A percentile compares a stretch with the other conserved stretches of the same genome.
Evolutionary conservation across 768 basidiomycete species (phyloP).

Genomic region (Coprinopsis cinerea): DNA sequence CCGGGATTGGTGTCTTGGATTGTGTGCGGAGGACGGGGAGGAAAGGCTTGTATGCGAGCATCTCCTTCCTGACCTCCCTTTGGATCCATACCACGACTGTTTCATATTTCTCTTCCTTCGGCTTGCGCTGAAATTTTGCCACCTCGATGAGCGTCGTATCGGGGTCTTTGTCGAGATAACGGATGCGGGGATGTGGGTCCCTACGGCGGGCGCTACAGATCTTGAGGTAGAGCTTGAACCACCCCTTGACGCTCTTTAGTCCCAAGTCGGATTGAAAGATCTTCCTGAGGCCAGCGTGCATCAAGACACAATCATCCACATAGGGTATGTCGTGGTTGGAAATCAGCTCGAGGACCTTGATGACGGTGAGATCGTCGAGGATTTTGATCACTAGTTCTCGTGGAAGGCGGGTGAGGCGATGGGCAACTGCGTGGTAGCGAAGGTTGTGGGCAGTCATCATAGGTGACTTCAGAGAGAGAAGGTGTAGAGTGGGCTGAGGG

Average conservation of each 20-base stretch:
- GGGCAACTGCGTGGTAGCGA: slow-evolving; percentile 15
- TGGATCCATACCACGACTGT: slow-evolving; percentile 8
- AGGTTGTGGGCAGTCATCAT: not conserved
- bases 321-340: slow-evolving; percentile 19
- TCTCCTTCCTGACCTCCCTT: slow-evolving; percentile 11
- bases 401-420: slow-evolving; percentile 17
- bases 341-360: slow-evolving; percentile 20
- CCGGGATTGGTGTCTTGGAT: slow-evolving; percentile 7
- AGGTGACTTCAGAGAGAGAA: too few species aligned
- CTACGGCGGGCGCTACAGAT: slow-evolving; percentile 9
- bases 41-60: slow-evolving; percentile 14
- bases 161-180: slow-evolving; percentile 9
- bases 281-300: slow-evolving; percentile 15
- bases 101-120: not conserved
- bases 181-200: slow-evolving; percentile 10
- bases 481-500: too few species aligned
- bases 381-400: slow-evolving; percentile 24
- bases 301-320: slow-evolving; percentile 18
- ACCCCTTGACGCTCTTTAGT: slow-evolving; percentile 14
- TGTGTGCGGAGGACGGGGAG: slow-evolving; percentile 7
- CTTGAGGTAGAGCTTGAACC: slow-evolving; percentile 18
- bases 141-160: not conserved
- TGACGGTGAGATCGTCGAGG: slow-evolving; percentile 20
- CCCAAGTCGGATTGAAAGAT: slow-evolving; percentile 6
- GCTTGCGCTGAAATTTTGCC: not conserved